These are phyloP conservation scores for Erythrobasidium hasegawianum DNA, from an alignment of 1,284 basidiomycete genomes.

Conservation along the genomic window DNA sequence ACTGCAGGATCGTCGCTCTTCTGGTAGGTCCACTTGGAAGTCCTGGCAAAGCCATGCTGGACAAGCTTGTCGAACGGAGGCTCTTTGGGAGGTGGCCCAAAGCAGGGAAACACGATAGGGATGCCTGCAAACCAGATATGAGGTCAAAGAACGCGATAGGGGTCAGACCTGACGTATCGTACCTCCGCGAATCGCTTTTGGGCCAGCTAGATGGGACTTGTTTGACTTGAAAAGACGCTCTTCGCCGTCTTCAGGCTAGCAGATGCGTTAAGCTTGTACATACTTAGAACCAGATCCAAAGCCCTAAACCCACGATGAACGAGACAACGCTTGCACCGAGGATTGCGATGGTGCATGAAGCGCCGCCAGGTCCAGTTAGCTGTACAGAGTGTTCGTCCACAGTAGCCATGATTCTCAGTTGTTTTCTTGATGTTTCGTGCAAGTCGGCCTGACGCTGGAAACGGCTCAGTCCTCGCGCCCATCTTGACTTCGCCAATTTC, in stretches of 20 bases:
- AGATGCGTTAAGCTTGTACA: too few relatives aligned
- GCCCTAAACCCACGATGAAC: slow-evolving; percentile 35
- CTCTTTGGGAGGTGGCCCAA: slow-evolving; percentile 43
- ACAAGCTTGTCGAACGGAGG: slow-evolving; percentile 42
- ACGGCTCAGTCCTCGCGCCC: not conserved
- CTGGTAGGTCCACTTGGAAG: slow-evolving; percentile 39
- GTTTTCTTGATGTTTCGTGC: not conserved
- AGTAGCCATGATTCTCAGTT: slow-evolving; percentile 9
- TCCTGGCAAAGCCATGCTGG: slow-evolving; percentile 47
- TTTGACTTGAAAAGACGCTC: slow-evolving; percentile 44
- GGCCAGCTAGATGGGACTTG: slow-evolving; percentile 37
- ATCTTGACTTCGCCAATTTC: not conserved
- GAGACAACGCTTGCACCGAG: slow-evolving; percentile 42
- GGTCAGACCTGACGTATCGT: not conserved
- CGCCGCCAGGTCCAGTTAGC: slow-evolving; percentile 12
- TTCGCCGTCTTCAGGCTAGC: slow-evolving; percentile 30
- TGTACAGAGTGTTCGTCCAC: slow-evolving; percentile 7
- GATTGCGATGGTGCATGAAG: not conserved
- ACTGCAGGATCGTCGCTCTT: slow-evolving; percentile 35
- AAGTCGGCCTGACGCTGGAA: not conserved
- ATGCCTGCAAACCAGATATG: slow-evolving; percentile 36
- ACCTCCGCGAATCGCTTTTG: slow-evolving; percentile 42
- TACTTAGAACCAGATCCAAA: too few relatives aligned
- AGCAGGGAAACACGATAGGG: slow-evolving; percentile 43
- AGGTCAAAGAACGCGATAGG: not conserved